Base-by-base conservation (phyloP, 2,329 filamentous ascomycete species). In the Penicillium palitans region DNA sequence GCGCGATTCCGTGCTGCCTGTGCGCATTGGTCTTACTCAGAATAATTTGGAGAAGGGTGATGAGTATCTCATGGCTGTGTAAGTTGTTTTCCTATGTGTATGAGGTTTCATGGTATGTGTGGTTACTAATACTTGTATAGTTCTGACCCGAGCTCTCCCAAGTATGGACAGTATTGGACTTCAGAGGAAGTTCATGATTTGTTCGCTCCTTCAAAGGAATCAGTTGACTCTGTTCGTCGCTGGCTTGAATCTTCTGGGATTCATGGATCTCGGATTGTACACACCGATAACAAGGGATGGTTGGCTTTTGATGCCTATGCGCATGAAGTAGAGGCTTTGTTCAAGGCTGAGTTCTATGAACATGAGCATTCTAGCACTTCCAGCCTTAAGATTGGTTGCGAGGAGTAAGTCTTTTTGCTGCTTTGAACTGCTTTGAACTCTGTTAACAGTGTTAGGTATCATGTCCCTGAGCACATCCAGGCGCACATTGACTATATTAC, bases 211-310 rank as follows among this genome's bases (percentile, higher is more conserved):
- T 68, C 67, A 17, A 63, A 66, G 7, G 78, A 83, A 42, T 74
- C 81, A 6, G 78, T 86, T 3, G 73, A 79, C 17, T 71, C 78
- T 1, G 81, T 86, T 31, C 78, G 78, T 64, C 65, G 74, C 9
- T 87, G 84, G 84, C 76, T 87, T n/a, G 69, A 76, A 21, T 68
- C 72, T 6, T 78, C 80, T 24, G 85, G 84, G 7, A 82, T 87
- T 44, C 66, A 76, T 19, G 68, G 70, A 2, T 73, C 74, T 3
- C 77, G 82, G 5, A 76, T 87, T 44, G 73, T 72, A 41, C 78
- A 83, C 44, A 83, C 83, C 0, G 75, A 77, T 42, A 80, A 80
- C 29, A 78, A 80, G 53, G 80, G 79, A 50, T 86, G 83, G 82
- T 66, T 86, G 21, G 73, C 77, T 12, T 84, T 86, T 66, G 78